A percentile compares a stretch with the other conserved stretches of the same genome.
These are phyloP conservation scores for Tuber aestivum DNA, from an alignment of 495 filamentous ascomycete genomes.

Conservation along the genomic window DNA sequence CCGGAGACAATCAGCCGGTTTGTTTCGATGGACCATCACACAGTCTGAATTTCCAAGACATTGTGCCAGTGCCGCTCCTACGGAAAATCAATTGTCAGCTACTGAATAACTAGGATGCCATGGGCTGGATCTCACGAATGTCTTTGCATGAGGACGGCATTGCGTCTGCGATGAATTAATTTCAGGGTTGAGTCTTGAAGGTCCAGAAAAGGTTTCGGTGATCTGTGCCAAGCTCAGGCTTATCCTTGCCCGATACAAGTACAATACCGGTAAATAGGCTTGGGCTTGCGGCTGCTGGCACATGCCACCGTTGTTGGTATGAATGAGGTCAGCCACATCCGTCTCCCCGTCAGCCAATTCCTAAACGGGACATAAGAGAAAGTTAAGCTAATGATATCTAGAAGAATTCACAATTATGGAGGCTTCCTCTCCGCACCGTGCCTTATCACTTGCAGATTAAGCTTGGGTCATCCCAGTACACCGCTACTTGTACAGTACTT, in stretches of 20 bases:
- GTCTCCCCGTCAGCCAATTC: not conserved
- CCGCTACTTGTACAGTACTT: not conserved
- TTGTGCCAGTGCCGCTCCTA: slow-evolving; percentile 82
- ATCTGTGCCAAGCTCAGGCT: not conserved
- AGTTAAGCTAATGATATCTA: not conserved
- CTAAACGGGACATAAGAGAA: not conserved
- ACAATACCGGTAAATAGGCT: too few species aligned
- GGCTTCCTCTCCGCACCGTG: not conserved
- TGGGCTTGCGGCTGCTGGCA: not conserved
- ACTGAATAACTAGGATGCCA: slow-evolving; percentile 14
- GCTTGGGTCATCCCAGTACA: not conserved
- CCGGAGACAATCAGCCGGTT: slow-evolving; percentile 78
- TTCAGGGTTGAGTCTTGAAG: not conserved
- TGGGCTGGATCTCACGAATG: slow-evolving; percentile 61
- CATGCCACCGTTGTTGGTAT: not conserved
- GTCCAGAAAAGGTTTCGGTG: not conserved
- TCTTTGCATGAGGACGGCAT: slow-evolving; percentile 98
- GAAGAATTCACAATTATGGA: not conserved
- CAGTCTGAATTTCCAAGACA: slow-evolving; percentile 95
- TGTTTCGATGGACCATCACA: slow-evolving; percentile 82
- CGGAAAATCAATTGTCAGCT: slow-evolving; percentile 11
- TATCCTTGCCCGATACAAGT: not conserved
- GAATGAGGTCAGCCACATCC: not conserved
- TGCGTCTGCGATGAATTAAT: slow-evolving; percentile 27
- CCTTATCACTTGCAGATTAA: not conserved